phyloP scores from a whole-genome alignment of 2,329 filamentous ascomycete species.

The Aspergillus tamarii region DNA sequence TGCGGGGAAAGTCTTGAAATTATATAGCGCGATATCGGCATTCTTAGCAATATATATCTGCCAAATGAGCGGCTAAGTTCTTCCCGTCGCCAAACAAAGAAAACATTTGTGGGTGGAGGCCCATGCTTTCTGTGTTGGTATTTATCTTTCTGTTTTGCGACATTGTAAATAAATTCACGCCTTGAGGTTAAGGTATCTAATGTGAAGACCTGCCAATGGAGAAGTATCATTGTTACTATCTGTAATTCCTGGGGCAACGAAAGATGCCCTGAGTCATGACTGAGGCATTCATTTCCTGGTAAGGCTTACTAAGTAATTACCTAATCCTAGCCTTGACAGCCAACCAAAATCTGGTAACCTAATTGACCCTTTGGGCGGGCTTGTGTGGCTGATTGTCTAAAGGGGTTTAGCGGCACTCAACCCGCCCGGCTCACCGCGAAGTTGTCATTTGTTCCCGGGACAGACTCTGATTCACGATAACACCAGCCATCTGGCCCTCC shows the following conservation, averaged over 20 bases:
- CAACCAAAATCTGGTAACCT: slow-evolving; percentile 19
- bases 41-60: neutral
- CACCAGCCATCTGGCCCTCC: neutral
- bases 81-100: neutral
- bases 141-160: neutral
- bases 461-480: slow-evolving; percentile 7
- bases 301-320: neutral
- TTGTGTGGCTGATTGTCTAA: slow-evolving; percentile 6
- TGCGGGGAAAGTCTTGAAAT: neutral
- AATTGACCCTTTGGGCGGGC: slow-evolving; percentile 2
- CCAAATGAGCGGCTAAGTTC: neutral
- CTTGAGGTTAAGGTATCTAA: neutral
- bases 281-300: neutral
- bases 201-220: neutral
- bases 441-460: slow-evolving; percentile 1
- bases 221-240: neutral
- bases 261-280: neutral
- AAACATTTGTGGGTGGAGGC: neutral
- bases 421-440: slow-evolving; percentile 13
- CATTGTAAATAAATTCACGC: neutral
- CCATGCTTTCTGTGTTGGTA: neutral
- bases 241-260: neutral
- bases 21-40: neutral
- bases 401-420: slow-evolving; percentile 9
- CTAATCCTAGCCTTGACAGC: neutral